A percentile compares a stretch with the other conserved stretches of the same genome.
phyloP scores from a whole-genome alignment of 2,329 filamentous ascomycete genomes.

The Fusarium subtropicale region DNA sequence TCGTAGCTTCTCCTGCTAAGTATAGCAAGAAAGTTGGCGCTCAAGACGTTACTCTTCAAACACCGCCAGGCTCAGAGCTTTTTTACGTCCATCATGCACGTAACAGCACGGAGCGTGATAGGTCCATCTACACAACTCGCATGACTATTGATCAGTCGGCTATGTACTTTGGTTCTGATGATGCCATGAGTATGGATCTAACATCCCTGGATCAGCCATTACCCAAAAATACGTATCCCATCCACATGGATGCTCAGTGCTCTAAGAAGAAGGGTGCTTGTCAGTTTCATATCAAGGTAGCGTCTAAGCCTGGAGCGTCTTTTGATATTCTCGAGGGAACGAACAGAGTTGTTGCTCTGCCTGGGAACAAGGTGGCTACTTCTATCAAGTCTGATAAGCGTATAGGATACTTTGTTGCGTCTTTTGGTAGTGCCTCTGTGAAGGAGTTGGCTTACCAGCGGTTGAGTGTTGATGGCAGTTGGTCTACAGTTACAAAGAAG shows the following conservation, averaged over 20 bases:
- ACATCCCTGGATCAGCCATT: slow-evolving; percentile 50
- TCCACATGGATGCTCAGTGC: slow-evolving; percentile 40
- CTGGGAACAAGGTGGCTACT: slow-evolving; percentile 1
- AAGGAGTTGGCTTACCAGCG: slow-evolving; percentile 32
- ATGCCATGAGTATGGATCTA: slow-evolving; percentile 48
- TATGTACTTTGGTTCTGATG: slow-evolving; percentile 44
- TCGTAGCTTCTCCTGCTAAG: slow-evolving; percentile 49
- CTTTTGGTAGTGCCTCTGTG: slow-evolving; percentile 4
- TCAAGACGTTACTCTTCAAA: slow-evolving; percentile 50
- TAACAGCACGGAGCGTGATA: slow-evolving; percentile 45
- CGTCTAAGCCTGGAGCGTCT: slow-evolving; percentile 16
- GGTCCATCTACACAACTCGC: slow-evolving; percentile 51
- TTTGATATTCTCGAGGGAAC: slow-evolving; percentile 37
- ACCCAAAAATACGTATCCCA: slow-evolving; percentile 48
- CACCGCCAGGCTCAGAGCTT: slow-evolving; percentile 48
- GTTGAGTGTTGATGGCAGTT: slow-evolving; percentile 19
- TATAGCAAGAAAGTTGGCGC: slow-evolving; percentile 39
- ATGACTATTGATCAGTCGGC: slow-evolving; percentile 45
- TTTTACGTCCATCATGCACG: slow-evolving; percentile 53
- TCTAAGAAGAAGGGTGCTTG: background rate
- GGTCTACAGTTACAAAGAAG: slow-evolving; percentile 23
- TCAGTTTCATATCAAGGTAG: slow-evolving; percentile 11
- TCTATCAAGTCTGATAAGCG: background rate
- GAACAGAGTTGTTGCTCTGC: slow-evolving; percentile 27
- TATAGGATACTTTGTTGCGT: slow-evolving; percentile 7